Conservation (phyloP, 2,329 filamentous ascomycete genomes). For the Grosmannia huntii region DNA sequence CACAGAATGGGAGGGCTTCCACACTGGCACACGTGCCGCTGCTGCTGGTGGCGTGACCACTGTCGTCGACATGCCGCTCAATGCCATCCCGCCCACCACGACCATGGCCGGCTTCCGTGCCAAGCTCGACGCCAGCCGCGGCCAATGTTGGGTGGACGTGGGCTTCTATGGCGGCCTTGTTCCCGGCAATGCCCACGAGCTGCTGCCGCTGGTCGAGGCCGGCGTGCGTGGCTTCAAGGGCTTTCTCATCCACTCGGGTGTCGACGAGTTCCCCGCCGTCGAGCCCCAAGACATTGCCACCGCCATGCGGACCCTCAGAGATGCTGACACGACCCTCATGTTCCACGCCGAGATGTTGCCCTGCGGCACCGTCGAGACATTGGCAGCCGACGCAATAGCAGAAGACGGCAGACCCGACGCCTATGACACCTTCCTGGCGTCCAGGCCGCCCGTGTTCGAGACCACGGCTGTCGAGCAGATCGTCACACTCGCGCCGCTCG, state of each 20-base stretch:
- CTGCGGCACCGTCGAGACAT: slow-evolving; percentile 18
- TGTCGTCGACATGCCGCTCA: slow-evolving; percentile 94
- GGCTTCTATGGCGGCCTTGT: slow-evolving; percentile 94
- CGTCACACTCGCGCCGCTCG: slow-evolving; percentile 64
- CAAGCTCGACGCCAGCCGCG: slow-evolving; percentile 72
- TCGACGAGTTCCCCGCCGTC: slow-evolving; percentile 94
- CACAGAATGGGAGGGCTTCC: slow-evolving; percentile 98
- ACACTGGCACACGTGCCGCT: slow-evolving; percentile 83
- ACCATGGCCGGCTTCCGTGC: slow-evolving; percentile 70
- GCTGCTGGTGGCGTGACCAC: slow-evolving; percentile 95
- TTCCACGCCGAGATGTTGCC: slow-evolving; percentile 98
- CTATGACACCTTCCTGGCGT: slow-evolving; percentile 86
- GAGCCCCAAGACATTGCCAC: slow-evolving; percentile 63
- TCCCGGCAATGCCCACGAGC: slow-evolving; percentile 70
- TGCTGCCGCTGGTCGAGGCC: slow-evolving; percentile 67
- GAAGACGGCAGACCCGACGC: slow-evolving; percentile 52
- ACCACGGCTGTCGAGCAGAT: slow-evolving; percentile 84
- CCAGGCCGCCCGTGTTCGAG: slow-evolving; percentile 79
- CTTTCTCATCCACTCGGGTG: slow-evolving; percentile 92
- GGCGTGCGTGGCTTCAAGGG: slow-evolving; percentile 96
- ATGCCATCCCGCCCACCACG: slow-evolving; percentile 92
- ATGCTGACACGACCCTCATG: slow-evolving; percentile 84
- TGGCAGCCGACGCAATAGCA: background rate
- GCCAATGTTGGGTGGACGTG: slow-evolving; percentile 97
- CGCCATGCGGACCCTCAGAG: slow-evolving; percentile 69